Evolutionary conservation across 2,329 filamentous ascomycete genomes (phyloP), one percentile per base, ranked within the genome.

Genomic region (Cladophialophora psammophila): DNA sequence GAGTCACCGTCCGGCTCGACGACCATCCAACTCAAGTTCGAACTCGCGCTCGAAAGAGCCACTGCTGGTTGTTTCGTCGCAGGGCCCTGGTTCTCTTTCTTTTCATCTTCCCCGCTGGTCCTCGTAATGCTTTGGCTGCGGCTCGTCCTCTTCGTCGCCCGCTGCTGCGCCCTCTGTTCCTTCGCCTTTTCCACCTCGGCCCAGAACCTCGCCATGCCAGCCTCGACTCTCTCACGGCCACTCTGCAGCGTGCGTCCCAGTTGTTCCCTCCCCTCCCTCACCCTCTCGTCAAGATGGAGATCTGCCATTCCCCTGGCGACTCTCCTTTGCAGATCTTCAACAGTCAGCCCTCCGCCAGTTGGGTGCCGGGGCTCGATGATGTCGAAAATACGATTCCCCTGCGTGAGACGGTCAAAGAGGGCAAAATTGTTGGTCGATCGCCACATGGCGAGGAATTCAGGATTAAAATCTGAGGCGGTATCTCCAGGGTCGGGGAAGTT

Each of bases 301-400:
- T 98, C 94, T 72, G 94, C 91, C 58, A 99, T 92, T 79, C 98
- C 95, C 77, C 96, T 91, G 40, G 93, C 89, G 38, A 99, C 86
- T 31, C 95, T 87, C 59, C 95, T 87, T 77, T 97, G 94, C 12
- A 99, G 90, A 77, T 99, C 95, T 72, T 98, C 95, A 69, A 99
- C 93, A 1, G 91, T 94, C 20, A 99, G 84, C 0, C 93, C 94
- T 32, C 95, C 95, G 0, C 94, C 94, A 77, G 92, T 97, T 3
- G 95, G 95, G 78, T 99, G 95, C 68, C 90, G 90, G 1, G 95
- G 95, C 75, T 96, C 93, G 13, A 96, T 91, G 70, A 99, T 92
- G 72, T 97, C 94, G 76, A 98, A 99, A 15, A 99, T 85, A 74
- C 97, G 91, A 20, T 67, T 62, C 75, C 97, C 94, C 2, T 78